Evolutionary conservation across 495 filamentous ascomycete species (phyloP).

Genomic region (Xylaria longipes): DNA sequence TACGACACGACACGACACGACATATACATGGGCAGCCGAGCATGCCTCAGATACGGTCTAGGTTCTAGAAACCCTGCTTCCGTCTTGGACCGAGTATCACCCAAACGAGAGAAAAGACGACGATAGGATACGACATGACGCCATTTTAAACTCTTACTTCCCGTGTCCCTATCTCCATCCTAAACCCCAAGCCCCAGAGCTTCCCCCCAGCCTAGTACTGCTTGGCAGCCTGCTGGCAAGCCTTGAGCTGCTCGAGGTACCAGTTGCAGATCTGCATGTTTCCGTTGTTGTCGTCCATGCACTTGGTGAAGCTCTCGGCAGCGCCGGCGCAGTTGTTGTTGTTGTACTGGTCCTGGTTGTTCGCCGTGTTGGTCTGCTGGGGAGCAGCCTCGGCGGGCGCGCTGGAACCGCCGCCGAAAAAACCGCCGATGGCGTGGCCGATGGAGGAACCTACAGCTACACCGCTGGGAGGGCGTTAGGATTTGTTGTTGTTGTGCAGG

Average conservation of each 20-base stretch:
- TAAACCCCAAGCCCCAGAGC: neutral
- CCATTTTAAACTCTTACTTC: neutral
- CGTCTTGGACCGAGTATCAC: neutral
- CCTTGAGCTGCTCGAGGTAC: slow-evolving; percentile 98
- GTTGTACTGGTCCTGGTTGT: slow-evolving; percentile 53
- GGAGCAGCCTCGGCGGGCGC: slow-evolving; percentile 61
- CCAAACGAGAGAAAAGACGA: too few relatives aligned
- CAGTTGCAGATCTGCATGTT: slow-evolving; percentile 95
- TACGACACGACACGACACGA: neutral
- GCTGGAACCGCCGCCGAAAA: slow-evolving; percentile 74
- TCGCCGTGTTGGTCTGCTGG: slow-evolving; percentile 43
- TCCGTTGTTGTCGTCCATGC: slow-evolving; percentile 92
- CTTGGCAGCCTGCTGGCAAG: slow-evolving; percentile 88
- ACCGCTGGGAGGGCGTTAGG: slow-evolving; percentile 65
- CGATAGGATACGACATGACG: too few relatives aligned
- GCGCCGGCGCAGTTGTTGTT: slow-evolving; percentile 78
- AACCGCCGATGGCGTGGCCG: slow-evolving; percentile 89
- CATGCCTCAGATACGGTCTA: neutral
- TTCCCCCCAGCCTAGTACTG: slow-evolving; percentile 67
- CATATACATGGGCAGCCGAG: neutral
- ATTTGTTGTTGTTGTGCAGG: neutral
- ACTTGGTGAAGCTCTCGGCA: slow-evolving; percentile 85
- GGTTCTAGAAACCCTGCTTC: neutral
- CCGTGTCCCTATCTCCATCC: neutral
- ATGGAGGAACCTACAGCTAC: slow-evolving; percentile 94